phyloP scores from a whole-genome alignment of 345 rosid genomes.

The Gossypium longicalyx region DNA sequence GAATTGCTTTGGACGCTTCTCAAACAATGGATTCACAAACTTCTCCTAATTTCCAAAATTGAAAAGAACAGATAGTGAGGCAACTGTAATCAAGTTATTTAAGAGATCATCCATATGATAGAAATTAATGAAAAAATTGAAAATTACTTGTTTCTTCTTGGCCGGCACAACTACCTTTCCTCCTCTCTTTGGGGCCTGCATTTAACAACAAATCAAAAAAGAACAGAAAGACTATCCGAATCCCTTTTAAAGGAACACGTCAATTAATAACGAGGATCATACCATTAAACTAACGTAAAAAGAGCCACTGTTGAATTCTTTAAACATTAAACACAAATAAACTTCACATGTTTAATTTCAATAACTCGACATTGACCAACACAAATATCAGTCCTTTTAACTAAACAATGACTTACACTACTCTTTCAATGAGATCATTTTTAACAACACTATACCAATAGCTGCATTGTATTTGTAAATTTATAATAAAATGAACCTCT shows the following conservation, averaged over 20 bases:
- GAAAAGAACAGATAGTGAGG: background rate
- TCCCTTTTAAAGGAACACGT: background rate
- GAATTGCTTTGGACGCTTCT: constrained; percentile 53
- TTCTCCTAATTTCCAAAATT: constrained; percentile 29
- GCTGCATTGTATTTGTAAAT: background rate
- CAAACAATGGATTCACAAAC: constrained; percentile 43
- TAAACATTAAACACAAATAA: background rate
- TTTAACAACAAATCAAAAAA: background rate
- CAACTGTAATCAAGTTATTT: background rate
- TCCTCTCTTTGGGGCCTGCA: constrained; percentile 29
- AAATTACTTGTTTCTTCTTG: constrained; percentile 26
- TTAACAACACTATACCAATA: background rate
- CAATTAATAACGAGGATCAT: background rate
- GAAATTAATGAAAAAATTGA: background rate
- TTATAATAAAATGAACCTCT: background rate
- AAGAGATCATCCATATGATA: background rate
- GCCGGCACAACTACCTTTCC: constrained; percentile 22
- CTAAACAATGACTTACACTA: background rate
- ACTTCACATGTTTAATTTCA: background rate
- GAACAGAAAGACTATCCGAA: background rate
- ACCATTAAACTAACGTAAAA: background rate
- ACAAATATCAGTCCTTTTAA: background rate
- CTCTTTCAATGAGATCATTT: background rate
- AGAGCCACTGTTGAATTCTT: background rate
- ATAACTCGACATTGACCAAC: background rate